Conservation (phyloP, 2,329 filamentous ascomycete genomes). For the Colletotrichum sp. region DNA sequence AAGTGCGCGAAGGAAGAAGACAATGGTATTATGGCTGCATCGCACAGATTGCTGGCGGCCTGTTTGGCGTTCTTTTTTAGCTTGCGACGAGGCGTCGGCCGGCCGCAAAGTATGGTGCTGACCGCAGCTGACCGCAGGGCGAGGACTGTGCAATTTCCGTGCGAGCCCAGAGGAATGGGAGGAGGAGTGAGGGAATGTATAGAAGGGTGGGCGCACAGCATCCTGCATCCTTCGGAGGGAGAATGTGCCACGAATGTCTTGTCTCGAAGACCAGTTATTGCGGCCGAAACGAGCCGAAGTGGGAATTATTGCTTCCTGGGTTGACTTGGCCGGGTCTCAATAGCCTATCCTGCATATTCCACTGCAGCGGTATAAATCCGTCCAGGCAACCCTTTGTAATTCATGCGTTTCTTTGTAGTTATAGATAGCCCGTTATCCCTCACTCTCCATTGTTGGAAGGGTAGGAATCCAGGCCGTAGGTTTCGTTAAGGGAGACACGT, state of each 20-base stretch:
- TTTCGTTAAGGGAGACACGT: slow-evolving; percentile 60
- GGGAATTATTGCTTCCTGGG: not conserved
- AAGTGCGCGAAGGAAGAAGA: not conserved
- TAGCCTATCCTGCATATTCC: not conserved
- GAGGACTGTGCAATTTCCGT: slow-evolving; percentile 11
- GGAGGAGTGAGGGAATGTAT: slow-evolving; percentile 7
- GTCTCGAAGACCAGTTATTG: not conserved
- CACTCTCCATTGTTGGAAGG: slow-evolving; percentile 26
- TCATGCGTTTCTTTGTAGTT: not conserved
- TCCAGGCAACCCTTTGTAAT: not conserved
- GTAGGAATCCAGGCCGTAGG: slow-evolving; percentile 63
- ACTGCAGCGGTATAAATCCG: not conserved
- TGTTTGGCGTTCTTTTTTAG: slow-evolving; percentile 13
- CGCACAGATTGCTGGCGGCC: not conserved
- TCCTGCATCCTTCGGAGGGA: not conserved
- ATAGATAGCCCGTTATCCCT: not conserved
- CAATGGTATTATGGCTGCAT: slow-evolving; percentile 18
- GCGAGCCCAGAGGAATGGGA: not conserved
- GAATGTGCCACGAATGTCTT: not conserved
- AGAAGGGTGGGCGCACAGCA: slow-evolving; percentile 2
- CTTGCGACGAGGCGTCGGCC: slow-evolving; percentile 11
- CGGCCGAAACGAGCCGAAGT: not conserved
- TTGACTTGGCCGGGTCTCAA: not conserved
- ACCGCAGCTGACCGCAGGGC: slow-evolving; percentile 21
- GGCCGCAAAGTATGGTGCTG: slow-evolving; percentile 12